Base-by-base conservation (phyloP, 208 protist genomes). In the Sergeia podlipaevii region DNA sequence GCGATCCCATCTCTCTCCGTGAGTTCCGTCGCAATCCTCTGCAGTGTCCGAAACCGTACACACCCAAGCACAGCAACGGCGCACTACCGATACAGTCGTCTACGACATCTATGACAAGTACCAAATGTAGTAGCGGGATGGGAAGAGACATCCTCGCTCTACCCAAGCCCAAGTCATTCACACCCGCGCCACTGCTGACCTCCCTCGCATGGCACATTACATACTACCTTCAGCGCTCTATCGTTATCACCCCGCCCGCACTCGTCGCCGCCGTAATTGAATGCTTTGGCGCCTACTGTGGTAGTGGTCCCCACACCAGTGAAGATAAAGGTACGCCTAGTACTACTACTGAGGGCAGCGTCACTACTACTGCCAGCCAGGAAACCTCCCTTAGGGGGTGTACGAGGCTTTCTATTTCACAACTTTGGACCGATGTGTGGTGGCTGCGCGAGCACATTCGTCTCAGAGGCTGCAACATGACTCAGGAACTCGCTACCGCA, bases 221-320 rank as follows among this genome's bases (percentile, higher is more conserved):
- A n/a, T 70, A 80, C 59, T 46, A 60, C 34, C 68, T 89, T 45
- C 70, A 94, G 67, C 54, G 70, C 29, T 83, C 82, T 61, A 82
- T 77, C 21, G 65, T 93, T 23, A 74, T 95, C 17, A 93, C 86
- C 5, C 75, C 91, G 1, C 73, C 83, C 7, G 65, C 80, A 29
- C 53, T 96, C n/a, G 68, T 96, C 10, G 68, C 85, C 0, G 74
- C 76, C 4, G 64, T 83, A 37, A 38, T 94, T 13, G 67, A 89
- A 57, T 75, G 58, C 54, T 53, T 88, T 45, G 50, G 46, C 32
- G 46, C 70, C 20, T 49, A 63, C 30, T 49, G 46, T 30, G 37
- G 17, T 4, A 5, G 28, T 24, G 23, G 50, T 32, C 4, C 27
- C 17, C 26, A 7, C 18, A 42, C 18, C 8, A 5, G 41, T 39